Conservation (phyloP, 805 yeast species). For the Priceomyces castillae region DNA sequence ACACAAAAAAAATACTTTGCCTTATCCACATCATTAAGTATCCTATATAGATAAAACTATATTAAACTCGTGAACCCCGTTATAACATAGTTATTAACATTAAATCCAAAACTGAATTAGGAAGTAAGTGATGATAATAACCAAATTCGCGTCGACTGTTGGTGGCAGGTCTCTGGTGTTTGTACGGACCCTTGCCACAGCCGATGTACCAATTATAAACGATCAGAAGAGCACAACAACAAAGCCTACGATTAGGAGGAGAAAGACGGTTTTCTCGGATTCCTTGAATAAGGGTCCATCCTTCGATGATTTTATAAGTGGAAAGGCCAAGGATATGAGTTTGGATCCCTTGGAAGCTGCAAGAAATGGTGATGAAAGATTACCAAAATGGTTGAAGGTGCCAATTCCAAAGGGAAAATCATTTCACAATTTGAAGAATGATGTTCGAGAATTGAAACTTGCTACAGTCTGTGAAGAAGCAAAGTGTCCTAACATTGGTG, state of each 20-base stretch:
- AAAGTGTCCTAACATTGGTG: constrained; percentile 98
- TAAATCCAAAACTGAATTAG: neutral
- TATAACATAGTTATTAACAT: neutral
- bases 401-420: constrained; percentile 95
- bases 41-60: neutral
- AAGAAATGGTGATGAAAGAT: constrained; percentile 62
- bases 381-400: constrained; percentile 93
- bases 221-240: neutral
- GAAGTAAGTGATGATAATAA: neutral
- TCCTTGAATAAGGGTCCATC: constrained; percentile 81
- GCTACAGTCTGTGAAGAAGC: constrained; percentile 99
- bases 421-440: constrained; percentile 76
- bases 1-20: neutral
- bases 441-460: constrained; percentile 80
- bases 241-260: constrained; percentile 39
- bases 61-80: neutral
- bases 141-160: neutral
- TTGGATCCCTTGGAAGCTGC: constrained; percentile 79
- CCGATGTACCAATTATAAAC: constrained; percentile 10
- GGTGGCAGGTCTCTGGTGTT: neutral
- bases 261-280: constrained; percentile 63
- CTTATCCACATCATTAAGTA: too few species aligned
- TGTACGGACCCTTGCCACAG: constrained; percentile 14
- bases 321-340: constrained; percentile 65
- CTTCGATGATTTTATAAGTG: constrained; percentile 85